Evolutionary conservation across 225 moss, liverwort and hornwort species (phyloP).

Genomic region (Pseudoscleropodium purum): DNA sequence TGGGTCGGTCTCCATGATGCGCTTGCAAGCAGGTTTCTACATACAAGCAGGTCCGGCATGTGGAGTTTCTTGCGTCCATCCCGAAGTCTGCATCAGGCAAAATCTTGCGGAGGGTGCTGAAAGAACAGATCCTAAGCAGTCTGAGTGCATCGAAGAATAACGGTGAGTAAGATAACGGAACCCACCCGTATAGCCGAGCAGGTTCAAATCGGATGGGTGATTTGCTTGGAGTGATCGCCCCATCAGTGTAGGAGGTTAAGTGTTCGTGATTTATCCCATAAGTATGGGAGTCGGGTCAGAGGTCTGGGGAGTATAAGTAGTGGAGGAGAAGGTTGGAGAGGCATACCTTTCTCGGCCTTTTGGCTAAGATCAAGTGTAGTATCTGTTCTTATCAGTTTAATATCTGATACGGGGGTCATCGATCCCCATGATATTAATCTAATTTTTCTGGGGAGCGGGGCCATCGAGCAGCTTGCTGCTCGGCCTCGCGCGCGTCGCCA

Average conservation of each 20-base stretch:
- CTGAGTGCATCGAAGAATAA: not conserved
- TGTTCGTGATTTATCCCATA: not conserved
- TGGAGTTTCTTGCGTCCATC: constrained; percentile 58
- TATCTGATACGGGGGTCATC: constrained; percentile 28
- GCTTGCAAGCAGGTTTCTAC: constrained; percentile 52
- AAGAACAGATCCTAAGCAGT: constrained; percentile 31
- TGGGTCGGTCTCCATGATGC: not conserved
- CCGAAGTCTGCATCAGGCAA: constrained; percentile 84
- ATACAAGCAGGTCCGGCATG: constrained; percentile 74
- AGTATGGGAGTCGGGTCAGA: accelerated
- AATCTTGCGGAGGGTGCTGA: constrained; percentile 67
- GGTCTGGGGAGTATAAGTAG: not conserved
- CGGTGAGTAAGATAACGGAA: not conserved
- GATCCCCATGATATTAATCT: not conserved
- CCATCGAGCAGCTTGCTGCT: not conserved
- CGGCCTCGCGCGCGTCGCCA: not conserved
- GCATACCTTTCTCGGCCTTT: constrained; percentile 76
- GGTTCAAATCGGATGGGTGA: not conserved
- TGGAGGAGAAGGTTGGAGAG: accelerated
- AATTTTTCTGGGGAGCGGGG: not conserved
- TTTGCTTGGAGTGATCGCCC: not conserved
- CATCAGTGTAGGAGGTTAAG: not conserved
- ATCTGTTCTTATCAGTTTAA: constrained; percentile 86
- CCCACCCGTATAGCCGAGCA: not conserved
- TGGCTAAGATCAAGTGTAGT: constrained; percentile 87